These are phyloP conservation scores for Talaromyces adpressus DNA, from an alignment of 495 filamentous ascomycete genomes.

Conservation along the genomic window DNA sequence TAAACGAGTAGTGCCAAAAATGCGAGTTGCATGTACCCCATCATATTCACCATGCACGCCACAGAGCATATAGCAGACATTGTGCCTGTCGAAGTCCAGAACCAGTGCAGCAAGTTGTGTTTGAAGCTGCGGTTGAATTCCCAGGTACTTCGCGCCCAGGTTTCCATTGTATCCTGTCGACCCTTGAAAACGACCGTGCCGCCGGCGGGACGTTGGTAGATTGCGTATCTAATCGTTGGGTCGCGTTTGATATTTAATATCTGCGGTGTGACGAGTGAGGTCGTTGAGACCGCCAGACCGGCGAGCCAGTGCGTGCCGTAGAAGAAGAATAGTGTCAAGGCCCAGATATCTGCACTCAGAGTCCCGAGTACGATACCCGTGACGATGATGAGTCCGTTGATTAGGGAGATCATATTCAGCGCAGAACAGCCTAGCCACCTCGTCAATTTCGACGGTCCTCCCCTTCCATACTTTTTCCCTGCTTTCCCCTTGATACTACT, in stretches of 20 bases:
- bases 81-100: conserved; percentile 19
- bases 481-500: background rate
- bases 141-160: conserved; percentile 25
- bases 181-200: conserved; percentile 28
- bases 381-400: conserved; percentile 19
- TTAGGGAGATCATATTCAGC: conserved; percentile 13
- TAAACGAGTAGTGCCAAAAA: conserved; percentile 21
- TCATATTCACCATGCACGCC: conserved; percentile 29
- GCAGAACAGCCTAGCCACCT: conserved; percentile 9
- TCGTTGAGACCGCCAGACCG: conserved; percentile 15
- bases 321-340: conserved; percentile 18
- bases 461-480: background rate
- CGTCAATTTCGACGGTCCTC: background rate
- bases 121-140: conserved; percentile 14
- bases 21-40: conserved; percentile 18
- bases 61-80: conserved; percentile 21
- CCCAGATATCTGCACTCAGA: conserved; percentile 22
- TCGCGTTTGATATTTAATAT: conserved; percentile 11
- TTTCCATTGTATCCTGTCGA: conserved; percentile 19
- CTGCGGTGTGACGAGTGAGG: conserved; percentile 16
- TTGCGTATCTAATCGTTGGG: conserved; percentile 13
- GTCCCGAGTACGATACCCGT: conserved; percentile 17
- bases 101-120: conserved; percentile 16
- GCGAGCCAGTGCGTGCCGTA: conserved; percentile 21
- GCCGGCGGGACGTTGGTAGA: conserved; percentile 22